These are phyloP conservation scores for Pisolithus tinctorius DNA, from an alignment of 768 basidiomycete species.

Conservation along the genomic window DNA sequence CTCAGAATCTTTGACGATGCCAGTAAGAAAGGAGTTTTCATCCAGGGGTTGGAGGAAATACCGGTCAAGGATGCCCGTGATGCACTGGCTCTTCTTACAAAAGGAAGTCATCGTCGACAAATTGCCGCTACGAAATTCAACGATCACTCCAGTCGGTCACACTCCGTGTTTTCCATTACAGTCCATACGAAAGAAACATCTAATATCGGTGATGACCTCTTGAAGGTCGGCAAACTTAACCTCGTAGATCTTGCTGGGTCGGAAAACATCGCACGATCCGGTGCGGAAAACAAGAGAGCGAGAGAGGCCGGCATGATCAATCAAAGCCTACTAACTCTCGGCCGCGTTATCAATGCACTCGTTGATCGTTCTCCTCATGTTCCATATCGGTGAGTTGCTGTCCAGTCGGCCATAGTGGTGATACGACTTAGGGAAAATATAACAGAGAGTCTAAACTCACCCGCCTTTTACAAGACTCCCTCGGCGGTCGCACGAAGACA, in stretches of 20 bases:
- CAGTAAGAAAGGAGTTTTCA: slow-evolving; percentile 82
- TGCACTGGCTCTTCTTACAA: slow-evolving; percentile 76
- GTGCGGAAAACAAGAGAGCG: slow-evolving; percentile 91
- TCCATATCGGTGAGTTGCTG: slow-evolving; percentile 70
- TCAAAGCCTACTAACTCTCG: slow-evolving; percentile 92
- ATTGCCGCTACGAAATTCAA: slow-evolving; percentile 97
- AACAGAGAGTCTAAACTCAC: slow-evolving; percentile 93
- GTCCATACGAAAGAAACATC: slow-evolving; percentile 86
- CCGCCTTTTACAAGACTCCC: slow-evolving; percentile 95
- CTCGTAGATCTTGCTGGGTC: slow-evolving; percentile 96
- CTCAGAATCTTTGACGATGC: slow-evolving; percentile 93
- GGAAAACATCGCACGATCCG: slow-evolving; percentile 93
- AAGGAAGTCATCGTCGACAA: slow-evolving; percentile 87
- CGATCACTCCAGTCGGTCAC: slow-evolving; percentile 94
- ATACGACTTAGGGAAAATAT: neutral
- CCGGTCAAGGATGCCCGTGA: slow-evolving; percentile 77
- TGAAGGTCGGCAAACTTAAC: slow-evolving; percentile 93
- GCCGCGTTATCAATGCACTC: slow-evolving; percentile 91
- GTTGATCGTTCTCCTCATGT: slow-evolving; percentile 90
- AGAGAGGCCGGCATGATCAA: slow-evolving; percentile 99
- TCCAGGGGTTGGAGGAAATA: slow-evolving; percentile 92
- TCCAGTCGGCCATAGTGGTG: neutral
- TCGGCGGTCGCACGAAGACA: slow-evolving; percentile 95
- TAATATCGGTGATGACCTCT: slow-evolving; percentile 73
- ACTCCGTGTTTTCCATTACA: slow-evolving; percentile 95